Base-by-base conservation (phyloP, 192 early-diverging fungal species). In the Podochytrium sp. region DNA sequence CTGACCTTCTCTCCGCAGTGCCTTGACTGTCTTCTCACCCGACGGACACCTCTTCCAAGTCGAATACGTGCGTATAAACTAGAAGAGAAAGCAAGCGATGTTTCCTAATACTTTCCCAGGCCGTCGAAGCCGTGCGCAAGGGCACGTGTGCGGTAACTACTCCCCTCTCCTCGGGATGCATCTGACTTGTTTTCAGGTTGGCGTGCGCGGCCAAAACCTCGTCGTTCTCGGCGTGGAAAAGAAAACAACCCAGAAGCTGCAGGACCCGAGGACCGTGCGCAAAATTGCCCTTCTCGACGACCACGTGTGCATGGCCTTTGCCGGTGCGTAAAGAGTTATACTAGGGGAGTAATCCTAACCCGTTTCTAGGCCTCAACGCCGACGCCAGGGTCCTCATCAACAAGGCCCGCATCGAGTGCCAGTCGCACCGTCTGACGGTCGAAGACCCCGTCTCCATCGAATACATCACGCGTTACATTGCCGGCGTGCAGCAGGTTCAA, bases 1-100 rank as follows among this genome's bases (percentile, higher is more conserved):
- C 66, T 49, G 10, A 55, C n/a, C 32, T 35, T 69, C 14, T 49
- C 18, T 10, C 29, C 12, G 2, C 38, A 76, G 79, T 56, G 96
- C 96, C 37, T 87, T 99, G 63, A 99, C 96, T 56, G 94, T 98
- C 72, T 99, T 99, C 78, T 98, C 96, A 41, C 97, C 97, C 40
- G 97, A 99, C 78, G 97, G 97, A 32, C 96, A 96, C 79, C 82
- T 99, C 69, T 99, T 99, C 84, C 97, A 99, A 90, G 97, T 99
- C 77, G 96, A 99, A 82, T 99, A 99, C 78, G 87, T 87, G 56
- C 10, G 40, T 57, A 1, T 59, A 25, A 4, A n/a, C 27, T 23
- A 16, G 7, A 14, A 57, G 55, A 23, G 10, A 14, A 57, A 12
- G n/a, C n/a, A 10, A 10, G 27, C 27, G 14, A 23, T 57, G 7